Evolutionary conservation across 805 yeast genomes (phyloP), one percentile per base, ranked within the genome.

Genomic region (Myxozyma monticola): DNA sequence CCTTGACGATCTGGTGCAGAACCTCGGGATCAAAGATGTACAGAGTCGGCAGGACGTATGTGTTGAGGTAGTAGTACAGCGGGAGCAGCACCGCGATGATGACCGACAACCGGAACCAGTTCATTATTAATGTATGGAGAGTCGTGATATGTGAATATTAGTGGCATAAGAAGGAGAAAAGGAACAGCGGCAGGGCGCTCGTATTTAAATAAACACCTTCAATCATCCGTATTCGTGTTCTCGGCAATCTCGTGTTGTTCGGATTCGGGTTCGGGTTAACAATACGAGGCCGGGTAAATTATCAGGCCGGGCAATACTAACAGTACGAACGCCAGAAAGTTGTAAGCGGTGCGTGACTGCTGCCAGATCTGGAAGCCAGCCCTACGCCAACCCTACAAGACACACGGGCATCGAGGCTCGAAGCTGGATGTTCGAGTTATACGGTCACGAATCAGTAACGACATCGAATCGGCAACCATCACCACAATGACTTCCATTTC

Each of bases 11-110:
- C 45, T 66, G 64, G 63, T 81, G 84, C 53, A 91, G 68, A 4
- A 74, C 77, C 4, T 68, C 71, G 39, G 78, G 77, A 65, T 91
- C 93, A 65, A 91, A 91, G 37, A 82, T 74, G 69, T 78, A 91
- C 62, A 76, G 72, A 14, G 63, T 61, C 29, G 96, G 96, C 48
- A 90, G 76, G 85, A 55, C 44, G 88, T 84, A 20, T 79, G 74
- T 61, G 71, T 65, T 68, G 72, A 80, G 37, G 38, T 54, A 54
- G 18, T 26, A 37, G 37, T 45, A 45, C 21, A 35, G 37, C n/a
- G 48, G 41, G 29, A 37, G 4, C 35, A 49, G 8, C 10, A 52
- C 40, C n/a, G 51, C 54, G 34, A 53, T 29, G 22, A 49, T 6
- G 17, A 48, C 40, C 22, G 53, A 45, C 3, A 45, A 9, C 26